Evolutionary conservation across 2,329 filamentous ascomycete species (phyloP).

Genomic region (Aureobasidium sp.): DNA sequence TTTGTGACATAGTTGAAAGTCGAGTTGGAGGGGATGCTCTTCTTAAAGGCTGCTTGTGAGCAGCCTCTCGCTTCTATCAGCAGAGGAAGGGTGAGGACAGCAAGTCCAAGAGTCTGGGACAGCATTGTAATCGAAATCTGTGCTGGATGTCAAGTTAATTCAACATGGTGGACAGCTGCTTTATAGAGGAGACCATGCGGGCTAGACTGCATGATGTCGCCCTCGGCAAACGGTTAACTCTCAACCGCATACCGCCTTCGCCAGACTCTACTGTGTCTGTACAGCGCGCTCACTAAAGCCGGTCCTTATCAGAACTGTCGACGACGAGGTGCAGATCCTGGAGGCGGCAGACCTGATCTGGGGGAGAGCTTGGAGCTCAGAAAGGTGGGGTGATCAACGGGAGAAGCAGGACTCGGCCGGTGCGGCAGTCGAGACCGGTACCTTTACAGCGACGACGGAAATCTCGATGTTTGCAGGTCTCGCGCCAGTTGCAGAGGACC

Average conservation of each 20-base stretch:
- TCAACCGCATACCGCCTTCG: background rate
- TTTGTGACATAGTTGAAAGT: conserved; percentile 29
- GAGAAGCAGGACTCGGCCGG: background rate
- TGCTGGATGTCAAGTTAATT: background rate
- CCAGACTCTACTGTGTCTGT: background rate
- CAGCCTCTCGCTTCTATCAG: conserved; percentile 21
- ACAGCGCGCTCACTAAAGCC: background rate
- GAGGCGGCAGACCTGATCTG: background rate
- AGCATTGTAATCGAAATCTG: background rate
- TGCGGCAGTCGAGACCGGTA: background rate
- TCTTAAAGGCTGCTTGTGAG: conserved; percentile 26
- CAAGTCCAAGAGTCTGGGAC: background rate
- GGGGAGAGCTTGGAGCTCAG: background rate
- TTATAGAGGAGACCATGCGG: background rate
- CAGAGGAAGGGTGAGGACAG: background rate
- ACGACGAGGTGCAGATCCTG: background rate
- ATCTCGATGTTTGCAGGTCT: background rate
- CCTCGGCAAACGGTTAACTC: background rate
- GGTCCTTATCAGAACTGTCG: background rate
- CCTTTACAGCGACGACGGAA: background rate
- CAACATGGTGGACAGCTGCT: background rate
- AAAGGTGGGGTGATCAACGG: background rate
- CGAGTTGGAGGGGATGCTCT: conserved; percentile 27
- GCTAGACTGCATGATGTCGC: background rate
- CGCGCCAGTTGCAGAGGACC: background rate